Evolutionary conservation across 2,329 filamentous ascomycete species (phyloP), one percentile per base, ranked within the genome.

Genomic region (Apiospora koreana): DNA sequence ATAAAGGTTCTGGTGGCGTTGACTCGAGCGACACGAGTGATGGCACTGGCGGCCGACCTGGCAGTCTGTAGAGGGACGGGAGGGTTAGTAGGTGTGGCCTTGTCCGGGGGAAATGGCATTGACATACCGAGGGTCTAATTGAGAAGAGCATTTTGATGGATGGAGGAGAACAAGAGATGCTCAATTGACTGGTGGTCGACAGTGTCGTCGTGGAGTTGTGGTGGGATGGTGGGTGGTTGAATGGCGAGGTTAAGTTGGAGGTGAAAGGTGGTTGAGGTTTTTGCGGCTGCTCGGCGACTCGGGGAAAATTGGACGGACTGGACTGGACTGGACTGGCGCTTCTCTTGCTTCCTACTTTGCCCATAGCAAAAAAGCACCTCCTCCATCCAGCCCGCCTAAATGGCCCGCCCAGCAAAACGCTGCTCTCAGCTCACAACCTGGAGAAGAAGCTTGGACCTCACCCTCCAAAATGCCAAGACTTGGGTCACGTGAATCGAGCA

Each of bases 61-160:
- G 84, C 84, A 83, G 85, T 85, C 85, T 85, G 79, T 74, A 77
- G 67, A n/a, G 64, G 10, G 38, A 28, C 38, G 23, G 28, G 25
- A 42, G 31, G 41, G 23, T 38, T 62, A 67, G 64, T 8, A 35
- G 8, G 35, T 62, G 38, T 45, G 43, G 5, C 5, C 28, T 41
- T 14, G 12, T 65, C 10, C 23, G 21, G 42, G 35, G 23, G 62
- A 23, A 25, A 68, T 38, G 73, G 45, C 68, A 58, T 58, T 35
- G 50, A 84, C 87, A 76, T 85, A 90, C 88, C 81, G 87, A 85
- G 80, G 82, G 83, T 83, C 87, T 83, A 78, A 88, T 80, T 81
- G 87, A 85, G 77, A 80, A 81, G 82, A 89, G 83, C 87, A 89
- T 89, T 77, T 83, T 88, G 83, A 69, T 74, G 71, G 74, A 82